Base-by-base conservation (phyloP, 441 rosid species). In the Daphne laureola region DNA sequence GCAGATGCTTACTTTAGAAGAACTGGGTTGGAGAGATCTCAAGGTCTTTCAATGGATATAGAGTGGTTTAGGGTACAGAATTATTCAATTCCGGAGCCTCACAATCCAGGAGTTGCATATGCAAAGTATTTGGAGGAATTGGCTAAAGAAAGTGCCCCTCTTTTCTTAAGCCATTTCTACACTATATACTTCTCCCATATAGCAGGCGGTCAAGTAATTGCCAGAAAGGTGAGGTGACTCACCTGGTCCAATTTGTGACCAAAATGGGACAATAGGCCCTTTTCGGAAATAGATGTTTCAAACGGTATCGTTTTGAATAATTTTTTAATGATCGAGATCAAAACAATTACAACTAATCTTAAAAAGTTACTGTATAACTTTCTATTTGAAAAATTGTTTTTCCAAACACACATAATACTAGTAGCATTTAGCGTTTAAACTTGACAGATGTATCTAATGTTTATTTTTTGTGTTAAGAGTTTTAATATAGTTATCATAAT, bases 161-260 rank as follows among this genome's bases (percentile, higher is more conserved):
- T 79, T 72, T 88, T 88, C 73, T 80, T 92, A 15, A 67, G 81
- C 70, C 95, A 92, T 77, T 86, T 81, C 73, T 88, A 88, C 77
- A 92, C 74, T 58, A 81, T 92, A 56, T 88, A 88, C 67, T 92
- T 92, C 66, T 84, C 96, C 0, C 98, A 92, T 54, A 76, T 86
- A 60, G 90, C 90, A 12, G 96, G 90, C 25, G 92, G 96, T 66
- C 90, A 84, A 69, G 95, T 82, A 63, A 81, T 92, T 3, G 70
- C 59, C 51, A 84, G 67, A 64, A 72, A 78, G 94, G 98, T 87
- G 42, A 17, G 66, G 18, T n/a, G 45, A 18, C 23, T 18, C 23
- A 1, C 23, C 23, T 18, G 1, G 2, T 18, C 23, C 23, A 18
- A 18, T 18, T 18, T 18, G 23, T 18, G 23, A 18, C n/a, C n/a